Evolutionary conservation across 352 stramenopile genomes (phyloP), one percentile per base, ranked within the genome.

Genomic region (Globisporangium viniferum): DNA sequence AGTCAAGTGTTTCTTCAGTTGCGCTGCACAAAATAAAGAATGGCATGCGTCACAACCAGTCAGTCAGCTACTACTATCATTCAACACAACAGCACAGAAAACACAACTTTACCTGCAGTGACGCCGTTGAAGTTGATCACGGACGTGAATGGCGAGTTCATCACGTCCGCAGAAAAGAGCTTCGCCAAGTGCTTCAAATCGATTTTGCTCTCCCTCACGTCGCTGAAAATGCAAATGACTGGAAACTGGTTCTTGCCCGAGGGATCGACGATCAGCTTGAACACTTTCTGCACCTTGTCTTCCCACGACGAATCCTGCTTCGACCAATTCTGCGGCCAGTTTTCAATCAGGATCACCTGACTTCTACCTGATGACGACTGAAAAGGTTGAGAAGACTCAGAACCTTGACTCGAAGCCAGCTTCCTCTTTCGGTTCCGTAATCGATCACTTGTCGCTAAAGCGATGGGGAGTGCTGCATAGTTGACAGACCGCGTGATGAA

Each of bases 51-150:
- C 10, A 59, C 31, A 36, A 22, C 18, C 22, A 22, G 41, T 22
- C 6, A n/a, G 15, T 12, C 18, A 51, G 44, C 18, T 51, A 1
- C 18, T 24, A 7, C 15, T 49, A 49, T 20, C 3, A 46, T 8
- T 24, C 33, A 36, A 22, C 24, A 24, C 24, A 53, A 22, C n/a
- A 62, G 9, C 29, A 4, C 18, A 48, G 18, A 7, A 18, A 9
- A n/a, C 31, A n/a, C 5, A 60, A 9, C 20, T 64, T n/a, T 73
- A 90, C 82, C 82, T 71, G 88, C 59, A 15, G 86, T 92, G 20
- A 96, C 86, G 29, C 76, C 72, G 62, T 96, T 96, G 29, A 94
- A 89, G 57, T 87, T 84, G 60, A 94, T 90, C 27, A 93, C 77
- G 6, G 77, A 80, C 18, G 82, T 91, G 24, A 89, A 79, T 9